phyloP scores from a whole-genome alignment of 2,329 filamentous ascomycete species.

The Stylonectria norvegica region DNA sequence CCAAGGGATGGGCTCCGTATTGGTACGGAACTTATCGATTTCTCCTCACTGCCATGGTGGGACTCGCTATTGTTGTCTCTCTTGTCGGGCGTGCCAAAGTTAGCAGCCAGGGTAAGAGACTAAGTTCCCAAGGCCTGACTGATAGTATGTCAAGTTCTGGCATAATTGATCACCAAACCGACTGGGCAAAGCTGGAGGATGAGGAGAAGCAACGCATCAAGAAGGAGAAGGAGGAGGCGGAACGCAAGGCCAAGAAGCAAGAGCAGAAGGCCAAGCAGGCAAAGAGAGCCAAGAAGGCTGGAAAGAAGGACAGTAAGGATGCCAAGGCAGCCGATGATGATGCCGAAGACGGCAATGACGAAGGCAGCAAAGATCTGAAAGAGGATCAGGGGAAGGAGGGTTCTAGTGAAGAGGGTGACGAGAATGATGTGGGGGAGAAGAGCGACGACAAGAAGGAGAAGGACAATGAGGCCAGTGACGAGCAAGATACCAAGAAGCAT shows the following conservation, averaged over 20 bases:
- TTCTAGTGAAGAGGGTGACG: conserved; percentile 8
- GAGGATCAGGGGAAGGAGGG: conserved; percentile 16
- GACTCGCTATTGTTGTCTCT: conserved; percentile 73
- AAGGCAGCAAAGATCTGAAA: conserved; percentile 24
- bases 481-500: conserved; percentile 2
- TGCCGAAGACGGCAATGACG: conserved; percentile 22
- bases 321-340: conserved; percentile 21
- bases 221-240: conserved; percentile 39
- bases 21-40: conserved; percentile 94
- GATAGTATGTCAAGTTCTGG: conserved; percentile 36
- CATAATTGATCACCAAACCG: conserved; percentile 34
- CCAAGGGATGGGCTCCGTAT: conserved; percentile 71
- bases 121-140: conserved; percentile 34
- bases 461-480: conserved; percentile 3
- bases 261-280: conserved; percentile 30
- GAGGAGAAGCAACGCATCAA: conserved; percentile 38
- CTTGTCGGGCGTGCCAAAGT: conserved; percentile 81
- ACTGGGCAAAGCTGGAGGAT: conserved; percentile 46
- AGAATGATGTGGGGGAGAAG: conserved; percentile 7
- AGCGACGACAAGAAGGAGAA: conserved; percentile 8
- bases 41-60: conserved; percentile 85
- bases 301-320: conserved; percentile 22
- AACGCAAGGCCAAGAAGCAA: conserved; percentile 34
- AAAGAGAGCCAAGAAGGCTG: conserved; percentile 25
- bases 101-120: conserved; percentile 29